A percentile compares a stretch with the other conserved stretches of the same genome.
These are phyloP conservation scores for Wickerhamomyces queroliae DNA, from an alignment of 805 yeast species.

Conservation along the genomic window DNA sequence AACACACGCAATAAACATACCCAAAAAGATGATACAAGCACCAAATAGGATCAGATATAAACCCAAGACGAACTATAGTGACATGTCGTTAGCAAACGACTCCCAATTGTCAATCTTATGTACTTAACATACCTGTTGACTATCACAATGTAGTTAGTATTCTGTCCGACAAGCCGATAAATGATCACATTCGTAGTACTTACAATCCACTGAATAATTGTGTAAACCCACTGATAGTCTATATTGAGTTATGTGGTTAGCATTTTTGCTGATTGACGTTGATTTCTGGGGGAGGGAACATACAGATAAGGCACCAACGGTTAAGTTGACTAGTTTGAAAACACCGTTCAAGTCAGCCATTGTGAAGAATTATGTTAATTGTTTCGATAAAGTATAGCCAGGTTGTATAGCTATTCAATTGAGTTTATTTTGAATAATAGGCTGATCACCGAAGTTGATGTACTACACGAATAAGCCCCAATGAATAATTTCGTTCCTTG, in stretches of 20 bases:
- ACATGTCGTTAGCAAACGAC: not conserved
- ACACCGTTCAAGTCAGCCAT: slow-evolving; percentile 22
- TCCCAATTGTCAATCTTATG: not conserved
- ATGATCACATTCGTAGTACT: slow-evolving; percentile 16
- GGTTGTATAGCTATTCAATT: no score
- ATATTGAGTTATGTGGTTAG: not conserved
- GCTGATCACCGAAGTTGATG: no score
- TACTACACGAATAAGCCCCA: no score
- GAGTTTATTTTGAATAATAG: no score
- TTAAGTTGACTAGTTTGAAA: slow-evolving; percentile 40
- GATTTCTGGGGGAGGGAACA: slow-evolving; percentile 24
- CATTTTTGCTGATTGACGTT: slow-evolving; percentile 7
- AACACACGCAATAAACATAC: slow-evolving; percentile 24
- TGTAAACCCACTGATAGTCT: slow-evolving; percentile 20
- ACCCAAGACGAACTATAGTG: slow-evolving; percentile 46
- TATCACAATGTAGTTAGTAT: slow-evolving; percentile 23
- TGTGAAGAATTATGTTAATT: not conserved
- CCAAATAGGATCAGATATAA: slow-evolving; percentile 54
- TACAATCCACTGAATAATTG: slow-evolving; percentile 33
- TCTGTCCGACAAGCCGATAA: not conserved
- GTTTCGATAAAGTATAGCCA: no score
- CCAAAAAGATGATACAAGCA: slow-evolving; percentile 42
- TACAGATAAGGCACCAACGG: slow-evolving; percentile 51
- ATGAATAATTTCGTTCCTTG: no score
- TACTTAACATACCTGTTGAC: slow-evolving; percentile 28